Evolutionary conservation across 2,329 filamentous ascomycete genomes (phyloP).

Genomic region (Neoscytalidium dimidiatum): DNA sequence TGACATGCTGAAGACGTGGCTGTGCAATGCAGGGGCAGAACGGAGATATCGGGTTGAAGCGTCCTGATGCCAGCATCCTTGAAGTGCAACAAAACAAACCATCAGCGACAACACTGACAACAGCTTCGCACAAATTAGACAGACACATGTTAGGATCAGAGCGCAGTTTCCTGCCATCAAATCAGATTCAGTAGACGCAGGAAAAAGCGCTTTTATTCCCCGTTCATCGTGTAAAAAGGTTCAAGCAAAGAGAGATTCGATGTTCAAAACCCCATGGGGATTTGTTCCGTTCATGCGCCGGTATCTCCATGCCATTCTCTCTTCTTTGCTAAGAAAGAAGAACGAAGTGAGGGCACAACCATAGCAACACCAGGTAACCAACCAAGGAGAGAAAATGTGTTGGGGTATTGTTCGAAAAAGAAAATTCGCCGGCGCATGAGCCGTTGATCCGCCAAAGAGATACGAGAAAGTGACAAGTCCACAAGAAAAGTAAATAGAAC

Average conservation of each 20-base stretch:
- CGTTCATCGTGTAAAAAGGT: neutral
- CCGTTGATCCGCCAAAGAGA: neutral
- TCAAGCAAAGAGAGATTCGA: neutral
- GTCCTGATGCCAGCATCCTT: no score
- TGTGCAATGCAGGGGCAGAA: no score
- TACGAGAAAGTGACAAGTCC: neutral
- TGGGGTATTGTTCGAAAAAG: conserved; percentile 12
- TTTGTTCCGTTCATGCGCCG: neutral
- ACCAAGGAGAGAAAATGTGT: conserved; percentile 9
- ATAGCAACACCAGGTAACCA: conserved; percentile 7
- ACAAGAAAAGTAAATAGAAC: neutral
- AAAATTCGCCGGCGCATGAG: neutral
- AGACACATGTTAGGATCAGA: no score
- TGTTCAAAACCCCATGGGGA: neutral
- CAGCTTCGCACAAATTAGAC: no score
- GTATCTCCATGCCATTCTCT: neutral
- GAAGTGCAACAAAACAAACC: no score
- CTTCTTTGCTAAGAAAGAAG: neutral
- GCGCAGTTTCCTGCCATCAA: neutral
- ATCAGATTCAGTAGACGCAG: neutral
- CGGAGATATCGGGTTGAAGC: no score
- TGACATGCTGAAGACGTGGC: no score
- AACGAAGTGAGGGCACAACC: neutral
- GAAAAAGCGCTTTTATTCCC: neutral
- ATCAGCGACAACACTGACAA: no score